Percentiles rank a stretch among this genome's conserved stretches.
Evolutionary conservation across 257 asterid species (phyloP).

Genomic region (Jacaranda copaia): DNA sequence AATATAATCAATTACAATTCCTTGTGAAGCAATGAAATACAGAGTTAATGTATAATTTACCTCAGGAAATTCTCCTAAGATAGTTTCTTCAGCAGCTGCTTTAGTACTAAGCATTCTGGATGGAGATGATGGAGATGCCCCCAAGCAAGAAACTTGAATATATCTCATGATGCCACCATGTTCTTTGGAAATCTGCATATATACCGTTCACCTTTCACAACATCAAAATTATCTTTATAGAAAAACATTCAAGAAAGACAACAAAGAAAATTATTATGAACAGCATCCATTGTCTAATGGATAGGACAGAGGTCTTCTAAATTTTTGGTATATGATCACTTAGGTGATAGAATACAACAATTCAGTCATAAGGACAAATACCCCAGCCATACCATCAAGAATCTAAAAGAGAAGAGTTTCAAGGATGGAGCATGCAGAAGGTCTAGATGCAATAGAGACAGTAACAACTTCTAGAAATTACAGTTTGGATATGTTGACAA

Average conservation of each 20-base stretch:
- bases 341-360: neutral
- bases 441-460: slow-evolving; percentile 5
- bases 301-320: too few species aligned
- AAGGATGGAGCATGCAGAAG: neutral
- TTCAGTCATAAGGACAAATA: neutral
- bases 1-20: neutral
- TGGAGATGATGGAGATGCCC: slow-evolving; percentile 82
- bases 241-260: neutral
- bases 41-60: slow-evolving; percentile 42
- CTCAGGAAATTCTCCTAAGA: slow-evolving; percentile 76
- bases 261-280: neutral
- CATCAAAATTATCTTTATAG: neutral
- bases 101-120: slow-evolving; percentile 85
- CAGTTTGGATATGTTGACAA: neutral
- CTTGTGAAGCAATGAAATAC: neutral
- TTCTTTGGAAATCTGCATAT: slow-evolving; percentile 84
- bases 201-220: slow-evolving; percentile 20
- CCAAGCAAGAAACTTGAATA: slow-evolving; percentile 90
- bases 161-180: slow-evolving; percentile 96
- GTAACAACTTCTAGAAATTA: neutral
- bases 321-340: neutral
- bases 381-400: slow-evolving; percentile 7
- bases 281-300: too few species aligned
- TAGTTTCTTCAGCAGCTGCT: slow-evolving; percentile 96
- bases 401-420: slow-evolving; percentile 8